Base-by-base conservation (phyloP, 1,284 basidiomycete genomes). In the Cerioporus squamosus region DNA sequence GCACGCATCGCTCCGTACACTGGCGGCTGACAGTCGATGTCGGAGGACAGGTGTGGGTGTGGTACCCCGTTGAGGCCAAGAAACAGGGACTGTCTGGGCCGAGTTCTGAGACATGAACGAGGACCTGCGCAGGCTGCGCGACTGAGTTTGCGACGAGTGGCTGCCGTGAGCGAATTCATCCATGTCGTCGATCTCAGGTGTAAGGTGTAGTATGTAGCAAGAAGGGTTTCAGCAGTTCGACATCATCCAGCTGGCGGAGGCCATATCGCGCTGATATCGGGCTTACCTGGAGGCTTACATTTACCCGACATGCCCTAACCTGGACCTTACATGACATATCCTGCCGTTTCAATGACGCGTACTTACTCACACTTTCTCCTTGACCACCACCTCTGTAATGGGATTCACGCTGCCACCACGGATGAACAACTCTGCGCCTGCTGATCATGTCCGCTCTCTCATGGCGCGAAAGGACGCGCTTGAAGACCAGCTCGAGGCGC, bases 401-500 rank as follows among this genome's bases (percentile, higher is more conserved):
- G 79, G 79, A 49, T 78, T 79, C 65, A 77, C 73, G 59, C 74
- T 81, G 29, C 77, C 82, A 23, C 75, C 78, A 29, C 69, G 77
- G 59, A 61, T 61, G 57, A 61, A 59, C 57, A 74, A 77, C 36
- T 75, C 69, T 57, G 77, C 83, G 53, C 29, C 60, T 38, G 74
- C 79, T 63, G 82, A 88, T 60, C 77, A 79, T 58, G 86, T 84
- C 6, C 81, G 80, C 50, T 68, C 75, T 9, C 77, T 93, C n/a
- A 85, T 91, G 60, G 71, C 76, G 1, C 79, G 75, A 54, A 91
- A 90, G 63, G 82, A 86, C 53, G 75, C 68, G 15, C 84, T 94
- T 62, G 87, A 93, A 68, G 77, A 78, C 22, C 82, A 88, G 61
- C 79, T 94, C 56, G 77, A 80, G 45, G 73, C 74, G 4, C 86